phyloP scores from a whole-genome alignment of 805 yeast genomes.

The Yamadazyma olivae region DNA sequence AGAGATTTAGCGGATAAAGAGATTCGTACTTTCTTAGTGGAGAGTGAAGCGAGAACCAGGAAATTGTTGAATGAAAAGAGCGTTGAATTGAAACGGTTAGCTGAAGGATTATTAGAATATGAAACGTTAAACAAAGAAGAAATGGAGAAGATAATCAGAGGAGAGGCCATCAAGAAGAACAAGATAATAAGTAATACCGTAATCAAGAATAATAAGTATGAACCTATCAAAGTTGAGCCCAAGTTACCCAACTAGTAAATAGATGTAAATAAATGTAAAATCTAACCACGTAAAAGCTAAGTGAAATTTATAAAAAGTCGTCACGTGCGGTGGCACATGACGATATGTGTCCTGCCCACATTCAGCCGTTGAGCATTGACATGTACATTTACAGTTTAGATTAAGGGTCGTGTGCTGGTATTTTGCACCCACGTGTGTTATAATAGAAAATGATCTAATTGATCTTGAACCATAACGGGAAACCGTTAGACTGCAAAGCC shows the following conservation, averaged over 20 bases:
- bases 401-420: no score
- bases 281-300: neutral
- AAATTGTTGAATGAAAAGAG: constrained; percentile 56
- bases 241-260: neutral
- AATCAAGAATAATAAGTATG: constrained; percentile 15
- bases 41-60: constrained; percentile 79
- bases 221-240: constrained; percentile 1
- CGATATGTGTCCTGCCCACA: no score
- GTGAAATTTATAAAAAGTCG: neutral
- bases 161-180: constrained; percentile 68
- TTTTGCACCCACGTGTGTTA: no score
- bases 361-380: no score
- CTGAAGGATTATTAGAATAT: constrained; percentile 90
- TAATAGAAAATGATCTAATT: no score
- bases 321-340: neutral
- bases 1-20: constrained; percentile 92
- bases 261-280: constrained; percentile 1
- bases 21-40: constrained; percentile 70
- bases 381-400: no score
- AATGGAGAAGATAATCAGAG: constrained; percentile 80
- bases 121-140: constrained; percentile 92
- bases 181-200: constrained; percentile 76
- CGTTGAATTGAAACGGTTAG: constrained; percentile 77
- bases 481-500: no score
- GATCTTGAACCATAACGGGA: no score